Evolutionary conservation across 2,329 filamentous ascomycete genomes (phyloP).

Genomic region (Exophiala lecanii-corni): DNA sequence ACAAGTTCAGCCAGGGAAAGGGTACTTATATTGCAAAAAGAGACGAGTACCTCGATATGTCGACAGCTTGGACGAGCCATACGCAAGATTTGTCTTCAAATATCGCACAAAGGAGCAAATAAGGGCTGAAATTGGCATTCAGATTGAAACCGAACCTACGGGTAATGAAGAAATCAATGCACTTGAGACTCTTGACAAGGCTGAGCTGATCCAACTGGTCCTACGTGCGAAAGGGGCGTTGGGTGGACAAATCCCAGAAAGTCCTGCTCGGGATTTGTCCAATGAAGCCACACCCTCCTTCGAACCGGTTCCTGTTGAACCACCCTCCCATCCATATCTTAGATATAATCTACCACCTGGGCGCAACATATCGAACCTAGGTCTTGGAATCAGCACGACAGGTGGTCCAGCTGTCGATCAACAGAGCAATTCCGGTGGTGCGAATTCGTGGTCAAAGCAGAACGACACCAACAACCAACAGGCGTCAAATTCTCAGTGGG

Average conservation of each 20-base stretch:
- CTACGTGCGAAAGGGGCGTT: conserved; percentile 21
- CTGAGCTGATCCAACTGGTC: conserved; percentile 24
- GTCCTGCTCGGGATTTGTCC: conserved; percentile 7
- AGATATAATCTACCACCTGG: conserved; percentile 19
- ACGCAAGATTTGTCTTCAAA: conserved; percentile 33
- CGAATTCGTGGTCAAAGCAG: background rate
- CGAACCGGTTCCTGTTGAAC: conserved; percentile 17
- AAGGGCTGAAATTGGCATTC: conserved; percentile 20
- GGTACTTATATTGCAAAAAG: conserved; percentile 30
- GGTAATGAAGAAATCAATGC: conserved; percentile 19
- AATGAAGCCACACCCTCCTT: conserved; percentile 4
- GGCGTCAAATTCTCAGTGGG: background rate
- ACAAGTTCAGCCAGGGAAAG: conserved; percentile 31
- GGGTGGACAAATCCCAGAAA: conserved; percentile 19
- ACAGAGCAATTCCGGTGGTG: background rate
- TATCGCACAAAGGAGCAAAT: conserved; percentile 29
- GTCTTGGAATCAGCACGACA: conserved; percentile 9
- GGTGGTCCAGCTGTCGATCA: background rate
- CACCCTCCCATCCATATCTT: conserved; percentile 18
- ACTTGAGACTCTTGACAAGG: conserved; percentile 21
- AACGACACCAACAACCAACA: background rate
- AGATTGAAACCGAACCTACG: conserved; percentile 20
- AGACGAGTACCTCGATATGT: conserved; percentile 29
- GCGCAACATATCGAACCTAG: conserved; percentile 8
- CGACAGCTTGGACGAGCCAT: conserved; percentile 31